These are phyloP conservation scores for Colletotrichum spinosum DNA, from an alignment of 2,329 filamentous ascomycete species.

Conservation along the genomic window DNA sequence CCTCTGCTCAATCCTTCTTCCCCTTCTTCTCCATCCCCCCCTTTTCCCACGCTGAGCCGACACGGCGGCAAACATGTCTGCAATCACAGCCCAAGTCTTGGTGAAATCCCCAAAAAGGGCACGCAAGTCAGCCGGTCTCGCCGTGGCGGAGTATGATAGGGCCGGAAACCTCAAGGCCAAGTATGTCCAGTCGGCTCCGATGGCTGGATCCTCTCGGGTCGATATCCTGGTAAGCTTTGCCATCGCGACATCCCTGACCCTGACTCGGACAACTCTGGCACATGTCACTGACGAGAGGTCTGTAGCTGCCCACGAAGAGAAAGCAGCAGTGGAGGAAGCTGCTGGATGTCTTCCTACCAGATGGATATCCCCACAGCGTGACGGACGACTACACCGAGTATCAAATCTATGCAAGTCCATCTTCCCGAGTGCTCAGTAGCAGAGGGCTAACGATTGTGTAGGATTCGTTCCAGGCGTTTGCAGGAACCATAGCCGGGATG, in stretches of 20 bases:
- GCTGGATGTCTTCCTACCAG: constrained; percentile 31
- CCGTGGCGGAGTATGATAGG: constrained; percentile 28
- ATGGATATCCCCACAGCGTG: constrained; percentile 33
- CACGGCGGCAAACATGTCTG: constrained; percentile 4
- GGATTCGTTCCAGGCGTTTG: constrained; percentile 35
- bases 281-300: constrained; percentile 21
- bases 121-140: constrained; percentile 2
- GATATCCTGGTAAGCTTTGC: constrained; percentile 30
- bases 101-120: constrained; percentile 1
- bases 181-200: constrained; percentile 30
- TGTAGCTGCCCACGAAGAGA: constrained; percentile 21
- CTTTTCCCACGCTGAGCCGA: background rate
- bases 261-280: background rate
- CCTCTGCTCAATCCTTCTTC: background rate
- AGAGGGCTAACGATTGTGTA: background rate
- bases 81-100: constrained; percentile 21
- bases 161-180: constrained; percentile 32
- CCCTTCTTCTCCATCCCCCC: background rate
- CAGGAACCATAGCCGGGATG: constrained; percentile 34
- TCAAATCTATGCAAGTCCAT: constrained; percentile 25
- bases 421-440: too few species aligned
- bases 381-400: constrained; percentile 34
- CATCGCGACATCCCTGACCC: constrained; percentile 13
- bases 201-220: constrained; percentile 17
- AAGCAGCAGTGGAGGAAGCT: constrained; percentile 28